A percentile compares a stretch with the other conserved stretches of the same genome.
Conservation (phyloP, 257 asterid genomes). For the Solanum rostratum region DNA sequence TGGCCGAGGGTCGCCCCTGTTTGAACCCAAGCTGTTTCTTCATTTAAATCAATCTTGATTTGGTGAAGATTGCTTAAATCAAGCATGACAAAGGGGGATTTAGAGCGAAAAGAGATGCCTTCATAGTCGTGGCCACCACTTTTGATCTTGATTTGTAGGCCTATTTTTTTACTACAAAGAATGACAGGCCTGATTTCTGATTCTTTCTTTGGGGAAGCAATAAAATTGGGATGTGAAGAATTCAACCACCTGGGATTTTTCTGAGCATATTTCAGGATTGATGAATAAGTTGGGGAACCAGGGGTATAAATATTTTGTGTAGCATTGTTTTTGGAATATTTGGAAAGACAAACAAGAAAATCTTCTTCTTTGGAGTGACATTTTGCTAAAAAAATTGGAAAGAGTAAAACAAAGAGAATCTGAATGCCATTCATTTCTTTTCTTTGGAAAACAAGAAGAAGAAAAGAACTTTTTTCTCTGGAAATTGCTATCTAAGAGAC, state of each 20-base stretch:
- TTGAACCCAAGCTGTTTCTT: conserved; percentile 4
- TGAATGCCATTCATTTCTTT: not conserved
- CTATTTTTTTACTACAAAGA: not conserved
- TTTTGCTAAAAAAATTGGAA: not conserved
- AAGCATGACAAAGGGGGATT: not conserved
- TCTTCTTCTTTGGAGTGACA: not conserved
- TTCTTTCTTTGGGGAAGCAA: not conserved
- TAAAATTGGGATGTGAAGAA: not conserved
- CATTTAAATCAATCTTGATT: not conserved
- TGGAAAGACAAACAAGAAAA: not conserved
- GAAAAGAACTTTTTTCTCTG: not conserved
- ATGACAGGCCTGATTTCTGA: not conserved
- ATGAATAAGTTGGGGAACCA: not conserved
- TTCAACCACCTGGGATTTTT: not conserved
- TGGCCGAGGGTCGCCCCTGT: conserved; percentile 1
- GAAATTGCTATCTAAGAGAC: no score
- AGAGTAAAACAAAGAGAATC: not conserved
- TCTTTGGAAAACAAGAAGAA: not conserved
- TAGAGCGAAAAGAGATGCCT: not conserved
- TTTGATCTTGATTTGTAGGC: not conserved
- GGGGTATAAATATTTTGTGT: not conserved
- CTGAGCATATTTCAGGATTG: not conserved
- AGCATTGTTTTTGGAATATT: not conserved
- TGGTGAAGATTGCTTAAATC: not conserved
- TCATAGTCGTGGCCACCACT: not conserved